A percentile compares a stretch with the other conserved stretches of the same genome.
Conservation (phyloP, 352 stramenopile genomes). For the Globisporangium rhizosaccharum region DNA sequence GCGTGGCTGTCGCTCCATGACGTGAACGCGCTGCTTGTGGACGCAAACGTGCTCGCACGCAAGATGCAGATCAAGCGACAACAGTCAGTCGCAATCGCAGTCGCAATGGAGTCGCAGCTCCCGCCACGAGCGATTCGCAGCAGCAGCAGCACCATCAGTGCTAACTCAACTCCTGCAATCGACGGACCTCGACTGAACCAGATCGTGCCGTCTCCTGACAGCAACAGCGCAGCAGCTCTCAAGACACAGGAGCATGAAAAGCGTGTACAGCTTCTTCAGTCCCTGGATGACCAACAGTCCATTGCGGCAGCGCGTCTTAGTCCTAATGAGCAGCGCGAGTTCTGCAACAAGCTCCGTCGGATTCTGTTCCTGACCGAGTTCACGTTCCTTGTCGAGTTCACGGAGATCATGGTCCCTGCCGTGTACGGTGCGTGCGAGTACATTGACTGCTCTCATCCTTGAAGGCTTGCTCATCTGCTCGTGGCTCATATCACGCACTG, state of each 20-base stretch:
- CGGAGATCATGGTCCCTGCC: conserved; percentile 29
- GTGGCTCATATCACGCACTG: neutral
- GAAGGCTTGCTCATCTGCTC: no score
- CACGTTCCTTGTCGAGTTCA: conserved; percentile 35
- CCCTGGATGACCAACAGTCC: no score
- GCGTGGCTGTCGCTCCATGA: conserved; percentile 28
- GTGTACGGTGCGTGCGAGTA: conserved; percentile 26
- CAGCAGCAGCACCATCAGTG: no score
- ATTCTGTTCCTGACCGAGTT: conserved; percentile 43
- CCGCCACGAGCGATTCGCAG: no score
- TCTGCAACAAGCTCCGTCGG: conserved; percentile 12
- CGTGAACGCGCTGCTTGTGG: conserved; percentile 9
- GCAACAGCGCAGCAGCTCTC: no score
- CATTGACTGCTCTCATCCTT: neutral
- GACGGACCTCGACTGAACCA: no score
- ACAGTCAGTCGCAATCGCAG: no score
- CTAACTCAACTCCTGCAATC: no score
- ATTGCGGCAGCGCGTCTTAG: neutral
- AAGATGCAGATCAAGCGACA: neutral
- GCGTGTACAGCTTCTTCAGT: no score
- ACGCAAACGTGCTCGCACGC: neutral
- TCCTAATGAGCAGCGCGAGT: conserved; percentile 14
- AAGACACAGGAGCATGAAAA: no score
- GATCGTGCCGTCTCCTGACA: no score
- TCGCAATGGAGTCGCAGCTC: no score